Conservation (phyloP, 192 early-diverging fungal species). For the Coemansia sp. region DNA sequence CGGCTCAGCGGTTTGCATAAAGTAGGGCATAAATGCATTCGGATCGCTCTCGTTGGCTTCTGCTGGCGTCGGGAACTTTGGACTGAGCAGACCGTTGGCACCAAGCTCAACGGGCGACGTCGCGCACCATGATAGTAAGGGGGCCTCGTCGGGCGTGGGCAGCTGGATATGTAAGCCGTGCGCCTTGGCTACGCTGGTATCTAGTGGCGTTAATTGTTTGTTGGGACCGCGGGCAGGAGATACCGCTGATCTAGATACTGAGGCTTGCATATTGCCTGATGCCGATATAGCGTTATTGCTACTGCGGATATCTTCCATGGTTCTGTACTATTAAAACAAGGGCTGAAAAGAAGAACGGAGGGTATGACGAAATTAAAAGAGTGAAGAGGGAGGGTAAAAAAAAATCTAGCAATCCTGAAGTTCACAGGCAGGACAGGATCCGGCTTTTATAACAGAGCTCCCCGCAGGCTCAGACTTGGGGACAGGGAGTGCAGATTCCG, state of each 20-base stretch:
- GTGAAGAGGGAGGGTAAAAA: background rate
- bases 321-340: background rate
- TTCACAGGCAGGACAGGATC: background rate
- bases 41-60: constrained; percentile 9
- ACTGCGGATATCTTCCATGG: background rate
- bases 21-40: constrained; percentile 39
- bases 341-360: background rate
- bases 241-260: background rate
- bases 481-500: background rate
- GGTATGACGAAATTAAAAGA: background rate
- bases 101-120: background rate
- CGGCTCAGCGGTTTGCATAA: constrained; percentile 40
- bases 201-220: constrained; percentile 6
- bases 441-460: constrained; percentile 3
- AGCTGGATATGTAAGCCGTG: constrained; percentile 5
- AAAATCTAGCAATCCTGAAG: background rate
- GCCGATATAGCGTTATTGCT: background rate
- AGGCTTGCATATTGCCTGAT: background rate
- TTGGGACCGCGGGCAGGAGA: background rate
- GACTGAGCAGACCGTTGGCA: constrained; percentile 18
- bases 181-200: constrained; percentile 1
- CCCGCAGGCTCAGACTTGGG: background rate
- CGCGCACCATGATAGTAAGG: background rate
- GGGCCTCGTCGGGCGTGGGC: constrained; percentile 1
- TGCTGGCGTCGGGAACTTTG: constrained; percentile 30